phyloP scores from a whole-genome alignment of 1,284 basidiomycete species.

The Sporisorium reilianum region DNA sequence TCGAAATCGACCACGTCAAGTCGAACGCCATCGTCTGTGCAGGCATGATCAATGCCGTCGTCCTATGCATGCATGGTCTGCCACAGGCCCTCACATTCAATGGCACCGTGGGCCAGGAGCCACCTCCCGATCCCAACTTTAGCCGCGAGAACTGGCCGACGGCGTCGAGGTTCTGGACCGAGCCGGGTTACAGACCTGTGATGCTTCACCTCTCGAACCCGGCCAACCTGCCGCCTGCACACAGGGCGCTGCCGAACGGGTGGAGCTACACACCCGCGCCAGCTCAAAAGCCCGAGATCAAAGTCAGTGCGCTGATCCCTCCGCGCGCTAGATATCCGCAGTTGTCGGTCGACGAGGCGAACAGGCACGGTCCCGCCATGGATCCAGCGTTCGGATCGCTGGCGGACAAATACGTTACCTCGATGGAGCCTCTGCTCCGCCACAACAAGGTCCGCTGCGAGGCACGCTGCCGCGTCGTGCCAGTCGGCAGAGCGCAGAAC shows the following conservation, averaged over 20 bases:
- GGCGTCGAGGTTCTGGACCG: constrained; percentile 51
- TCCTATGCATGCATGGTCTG: constrained; percentile 61
- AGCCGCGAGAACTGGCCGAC: constrained; percentile 43
- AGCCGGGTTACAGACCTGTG: constrained; percentile 60
- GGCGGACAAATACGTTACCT: constrained; percentile 48
- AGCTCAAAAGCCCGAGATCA: constrained; percentile 32
- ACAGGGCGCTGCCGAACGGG: constrained; percentile 24
- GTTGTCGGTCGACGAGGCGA: constrained; percentile 26
- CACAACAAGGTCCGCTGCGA: constrained; percentile 47
- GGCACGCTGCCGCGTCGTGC: constrained; percentile 52
- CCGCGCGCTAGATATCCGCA: constrained; percentile 28
- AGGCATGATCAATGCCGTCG: constrained; percentile 56
- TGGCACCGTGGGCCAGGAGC: constrained; percentile 32
- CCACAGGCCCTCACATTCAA: constrained; percentile 45
- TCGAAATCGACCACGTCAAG: constrained; percentile 45
- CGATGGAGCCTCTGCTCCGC: constrained; percentile 46
- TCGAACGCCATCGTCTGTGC: constrained; percentile 61
- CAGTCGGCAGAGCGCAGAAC: constrained; percentile 37
- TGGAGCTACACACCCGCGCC: constrained; percentile 28
- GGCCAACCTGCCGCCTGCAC: constrained; percentile 8
- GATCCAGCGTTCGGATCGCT: constrained; percentile 48
- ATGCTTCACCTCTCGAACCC: constrained; percentile 37
- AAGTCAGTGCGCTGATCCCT: constrained; percentile 46
- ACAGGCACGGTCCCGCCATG: background rate
- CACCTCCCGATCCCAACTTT: constrained; percentile 42